Percentiles rank a stretch among this genome's conserved stretches.
Evolutionary conservation across 345 rosid genomes (phyloP).

Genomic region (Rhodamnia rubescens): DNA sequence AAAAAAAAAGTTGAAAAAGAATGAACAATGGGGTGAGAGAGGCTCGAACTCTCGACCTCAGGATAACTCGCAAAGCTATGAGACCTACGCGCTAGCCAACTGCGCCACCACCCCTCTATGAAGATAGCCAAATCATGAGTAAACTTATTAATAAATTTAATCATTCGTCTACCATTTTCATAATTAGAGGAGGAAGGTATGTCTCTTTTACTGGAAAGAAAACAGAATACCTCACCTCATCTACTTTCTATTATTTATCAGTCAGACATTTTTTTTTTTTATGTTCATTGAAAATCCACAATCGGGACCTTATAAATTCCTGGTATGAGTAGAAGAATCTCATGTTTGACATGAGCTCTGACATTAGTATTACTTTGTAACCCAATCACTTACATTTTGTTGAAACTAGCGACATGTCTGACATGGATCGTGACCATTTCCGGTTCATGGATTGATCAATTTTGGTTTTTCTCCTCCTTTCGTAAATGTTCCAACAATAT

Average conservation of each 20-base stretch:
- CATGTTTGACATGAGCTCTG: not conserved
- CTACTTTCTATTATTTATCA: not conserved
- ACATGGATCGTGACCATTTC: not conserved
- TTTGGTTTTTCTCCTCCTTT: not conserved
- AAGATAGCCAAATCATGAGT: too few species aligned
- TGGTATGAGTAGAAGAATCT: not conserved
- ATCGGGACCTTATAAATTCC: not conserved
- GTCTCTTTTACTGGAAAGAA: fast-evolving
- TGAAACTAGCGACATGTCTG: not conserved
- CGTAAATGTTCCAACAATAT: not conserved
- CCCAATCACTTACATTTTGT: not conserved
- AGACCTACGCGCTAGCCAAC: constrained; percentile 49
- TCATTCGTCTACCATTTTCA: too few species aligned
- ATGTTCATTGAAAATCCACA: not conserved
- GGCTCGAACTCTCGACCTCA: constrained; percentile 47
- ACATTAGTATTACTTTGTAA: not conserved
- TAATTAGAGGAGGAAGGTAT: not conserved
- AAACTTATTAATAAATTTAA: too few species aligned
- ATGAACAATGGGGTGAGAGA: constrained; percentile 16
- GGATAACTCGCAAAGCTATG: constrained; percentile 23
- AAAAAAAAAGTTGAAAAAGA: not conserved
- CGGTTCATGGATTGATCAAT: not conserved
- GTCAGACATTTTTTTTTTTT: not conserved
- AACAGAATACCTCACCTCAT: not conserved
- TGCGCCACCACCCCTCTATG: constrained; percentile 32